phyloP scores from a whole-genome alignment of 352 stramenopile genomes.

The Pythium coloratum region DNA sequence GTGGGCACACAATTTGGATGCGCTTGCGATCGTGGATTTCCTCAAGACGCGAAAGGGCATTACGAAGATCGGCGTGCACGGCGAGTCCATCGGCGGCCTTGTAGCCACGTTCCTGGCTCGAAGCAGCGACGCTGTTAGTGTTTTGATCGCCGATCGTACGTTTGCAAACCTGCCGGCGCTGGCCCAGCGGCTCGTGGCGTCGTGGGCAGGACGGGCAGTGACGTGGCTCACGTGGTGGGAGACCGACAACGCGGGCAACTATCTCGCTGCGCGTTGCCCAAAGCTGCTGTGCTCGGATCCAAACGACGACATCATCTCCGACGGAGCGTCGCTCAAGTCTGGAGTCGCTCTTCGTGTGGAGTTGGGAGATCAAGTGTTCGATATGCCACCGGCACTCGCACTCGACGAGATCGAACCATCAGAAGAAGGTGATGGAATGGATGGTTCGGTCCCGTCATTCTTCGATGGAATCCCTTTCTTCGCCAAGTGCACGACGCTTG shows the following conservation, averaged over 20 bases:
- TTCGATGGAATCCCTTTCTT: background rate
- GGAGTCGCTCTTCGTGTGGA: constrained; percentile 70
- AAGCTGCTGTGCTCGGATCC: constrained; percentile 85
- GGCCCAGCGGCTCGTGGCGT: constrained; percentile 72
- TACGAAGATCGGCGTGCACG: constrained; percentile 70
- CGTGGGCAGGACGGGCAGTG: constrained; percentile 67
- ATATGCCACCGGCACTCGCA: constrained; percentile 15
- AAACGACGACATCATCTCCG: constrained; percentile 81
- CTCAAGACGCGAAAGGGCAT: constrained; percentile 53
- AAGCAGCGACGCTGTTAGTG: constrained; percentile 57
- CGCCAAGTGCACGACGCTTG: constrained; percentile 7
- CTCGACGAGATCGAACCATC: constrained; percentile 14
- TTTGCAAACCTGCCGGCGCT: constrained; percentile 80
- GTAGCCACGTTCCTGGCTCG: constrained; percentile 70
- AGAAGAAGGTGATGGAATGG: background rate
- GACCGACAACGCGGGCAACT: constrained; percentile 79
- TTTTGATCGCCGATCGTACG: constrained; percentile 78
- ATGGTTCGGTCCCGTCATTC: background rate
- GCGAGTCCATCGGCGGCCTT: constrained; percentile 81
- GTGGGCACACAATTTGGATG: constrained; percentile 61
- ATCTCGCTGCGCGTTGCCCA: constrained; percentile 62
- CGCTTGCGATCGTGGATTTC: constrained; percentile 72
- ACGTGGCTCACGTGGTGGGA: constrained; percentile 77
- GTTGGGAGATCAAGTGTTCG: constrained; percentile 39
- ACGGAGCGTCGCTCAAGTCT: constrained; percentile 81